These are phyloP conservation scores for Endotrypanum monterogeii DNA, from an alignment of 208 protist genomes.

Conservation along the genomic window DNA sequence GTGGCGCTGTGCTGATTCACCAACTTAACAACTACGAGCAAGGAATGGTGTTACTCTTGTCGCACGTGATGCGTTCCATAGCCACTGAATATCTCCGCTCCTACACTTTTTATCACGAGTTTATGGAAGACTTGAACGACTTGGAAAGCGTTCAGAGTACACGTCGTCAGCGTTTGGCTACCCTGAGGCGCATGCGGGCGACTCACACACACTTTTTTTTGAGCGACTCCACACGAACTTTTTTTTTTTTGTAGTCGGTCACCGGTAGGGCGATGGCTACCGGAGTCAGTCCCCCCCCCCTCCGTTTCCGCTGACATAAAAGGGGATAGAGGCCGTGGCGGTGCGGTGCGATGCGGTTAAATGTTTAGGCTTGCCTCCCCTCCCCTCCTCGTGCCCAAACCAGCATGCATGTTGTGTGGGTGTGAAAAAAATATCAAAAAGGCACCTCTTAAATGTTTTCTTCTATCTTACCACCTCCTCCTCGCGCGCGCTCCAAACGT, in stretches of 20 bases:
- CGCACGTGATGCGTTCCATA: slow-evolving; percentile 65
- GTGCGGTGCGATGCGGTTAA: too few species aligned
- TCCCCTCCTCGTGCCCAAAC: too few species aligned
- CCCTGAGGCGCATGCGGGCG: slow-evolving; percentile 63
- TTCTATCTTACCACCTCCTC: too few species aligned
- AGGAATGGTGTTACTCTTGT: slow-evolving; percentile 73
- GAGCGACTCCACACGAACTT: neutral
- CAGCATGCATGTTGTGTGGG: too few species aligned
- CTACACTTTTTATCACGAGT: slow-evolving; percentile 55
- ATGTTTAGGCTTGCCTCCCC: too few species aligned
- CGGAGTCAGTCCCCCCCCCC: too few species aligned
- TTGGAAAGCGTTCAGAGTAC: slow-evolving; percentile 59
- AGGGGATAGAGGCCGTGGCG: too few species aligned
- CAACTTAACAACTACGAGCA: slow-evolving; percentile 69
- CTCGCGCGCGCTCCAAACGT: too few species aligned
- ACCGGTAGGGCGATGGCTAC: neutral
- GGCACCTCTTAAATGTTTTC: too few species aligned
- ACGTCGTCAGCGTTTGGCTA: slow-evolving; percentile 50
- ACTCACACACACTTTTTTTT: slow-evolving; percentile 62
- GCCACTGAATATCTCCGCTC: slow-evolving; percentile 47
- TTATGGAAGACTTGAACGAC: slow-evolving; percentile 73
- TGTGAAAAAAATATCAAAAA: too few species aligned
- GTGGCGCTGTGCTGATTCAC: slow-evolving; percentile 10
- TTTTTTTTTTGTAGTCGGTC: neutral
- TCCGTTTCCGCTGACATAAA: too few species aligned